Evolutionary conservation across 2,329 filamentous ascomycete species (phyloP).

Genomic region (Hypoxylon rubiginosum): DNA sequence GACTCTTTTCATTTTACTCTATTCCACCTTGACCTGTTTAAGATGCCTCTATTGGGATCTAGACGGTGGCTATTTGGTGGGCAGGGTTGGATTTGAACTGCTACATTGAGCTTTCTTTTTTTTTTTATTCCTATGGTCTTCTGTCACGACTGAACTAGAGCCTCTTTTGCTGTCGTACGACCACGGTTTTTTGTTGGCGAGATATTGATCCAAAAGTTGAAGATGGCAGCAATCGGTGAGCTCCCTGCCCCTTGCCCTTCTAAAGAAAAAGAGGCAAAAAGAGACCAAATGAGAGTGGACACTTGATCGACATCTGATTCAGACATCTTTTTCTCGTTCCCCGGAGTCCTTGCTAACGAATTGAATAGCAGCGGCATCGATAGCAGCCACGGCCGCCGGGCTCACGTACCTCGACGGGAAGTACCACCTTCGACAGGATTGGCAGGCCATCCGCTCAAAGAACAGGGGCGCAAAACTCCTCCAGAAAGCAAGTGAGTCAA

Average conservation of each 20-base stretch:
- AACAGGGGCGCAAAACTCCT: slow-evolving; percentile 60
- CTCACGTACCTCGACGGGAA: slow-evolving; percentile 77
- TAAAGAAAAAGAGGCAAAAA: too few relatives aligned
- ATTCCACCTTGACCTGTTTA: slow-evolving; percentile 10
- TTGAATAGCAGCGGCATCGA: slow-evolving; percentile 46
- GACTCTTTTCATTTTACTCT: neutral
- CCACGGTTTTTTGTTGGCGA: slow-evolving; percentile 8
- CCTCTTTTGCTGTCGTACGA: slow-evolving; percentile 4
- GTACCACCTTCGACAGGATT: slow-evolving; percentile 74
- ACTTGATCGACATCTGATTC: slow-evolving; percentile 11
- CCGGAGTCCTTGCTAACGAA: slow-evolving; percentile 4
- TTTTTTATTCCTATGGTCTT: neutral
- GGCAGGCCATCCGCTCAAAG: slow-evolving; percentile 60
- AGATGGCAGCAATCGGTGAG: slow-evolving; percentile 45
- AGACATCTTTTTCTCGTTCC: neutral
- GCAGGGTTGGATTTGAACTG: slow-evolving; percentile 28
- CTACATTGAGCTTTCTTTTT: slow-evolving; percentile 14
- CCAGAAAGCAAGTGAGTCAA: slow-evolving; percentile 61
- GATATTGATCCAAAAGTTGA: slow-evolving; percentile 11
- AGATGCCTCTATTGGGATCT: slow-evolving; percentile 25
- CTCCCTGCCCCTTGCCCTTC: slow-evolving; percentile 8
- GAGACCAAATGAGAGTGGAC: neutral
- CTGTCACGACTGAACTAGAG: slow-evolving; percentile 5
- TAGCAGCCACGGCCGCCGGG: slow-evolving; percentile 54
- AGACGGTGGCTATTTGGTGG: slow-evolving; percentile 7